These are phyloP conservation scores for Colletotrichum zoysiae DNA, from an alignment of 2,329 filamentous ascomycete species.

Conservation along the genomic window DNA sequence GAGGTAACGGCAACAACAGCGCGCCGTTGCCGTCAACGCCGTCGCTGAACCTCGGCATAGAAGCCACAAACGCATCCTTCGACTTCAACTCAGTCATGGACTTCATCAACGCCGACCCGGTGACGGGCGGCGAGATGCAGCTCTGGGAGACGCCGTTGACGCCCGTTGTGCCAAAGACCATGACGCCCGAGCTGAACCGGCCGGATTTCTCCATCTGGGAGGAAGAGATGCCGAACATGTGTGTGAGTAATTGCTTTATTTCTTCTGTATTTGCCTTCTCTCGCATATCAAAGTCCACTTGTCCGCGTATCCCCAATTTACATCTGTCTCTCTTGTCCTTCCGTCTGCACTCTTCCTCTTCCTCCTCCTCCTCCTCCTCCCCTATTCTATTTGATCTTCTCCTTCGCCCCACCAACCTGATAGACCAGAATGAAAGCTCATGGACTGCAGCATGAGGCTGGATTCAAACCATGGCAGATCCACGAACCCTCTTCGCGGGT, in stretches of 20 bases:
- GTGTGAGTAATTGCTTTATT: constrained; percentile 13
- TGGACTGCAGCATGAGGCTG: constrained; percentile 11
- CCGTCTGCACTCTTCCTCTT: no score
- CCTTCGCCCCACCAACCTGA: not conserved
- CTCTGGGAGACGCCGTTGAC: constrained; percentile 38
- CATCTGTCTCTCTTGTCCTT: not conserved
- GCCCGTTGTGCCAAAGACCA: constrained; percentile 18
- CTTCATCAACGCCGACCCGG: constrained; percentile 36
- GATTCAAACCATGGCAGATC: constrained; percentile 46
- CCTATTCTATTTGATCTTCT: not conserved
- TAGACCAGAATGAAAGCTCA: constrained; percentile 7
- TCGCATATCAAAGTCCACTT: not conserved
- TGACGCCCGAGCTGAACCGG: constrained; percentile 21
- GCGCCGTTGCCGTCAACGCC: constrained; percentile 44
- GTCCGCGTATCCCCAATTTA: not conserved
- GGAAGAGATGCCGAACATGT: constrained; percentile 14
- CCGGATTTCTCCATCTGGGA: constrained; percentile 12
- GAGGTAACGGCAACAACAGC: constrained; percentile 7
- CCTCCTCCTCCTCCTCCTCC: not conserved
- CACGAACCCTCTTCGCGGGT: constrained; percentile 53
- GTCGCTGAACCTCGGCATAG: constrained; percentile 36
- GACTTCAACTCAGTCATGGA: constrained; percentile 45
- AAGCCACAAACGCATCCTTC: constrained; percentile 48
- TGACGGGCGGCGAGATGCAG: constrained; percentile 33
- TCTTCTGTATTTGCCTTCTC: not conserved